Evolutionary conservation across 2,329 filamentous ascomycete species (phyloP).

Genomic region (Talaromyces amestolkiae): DNA sequence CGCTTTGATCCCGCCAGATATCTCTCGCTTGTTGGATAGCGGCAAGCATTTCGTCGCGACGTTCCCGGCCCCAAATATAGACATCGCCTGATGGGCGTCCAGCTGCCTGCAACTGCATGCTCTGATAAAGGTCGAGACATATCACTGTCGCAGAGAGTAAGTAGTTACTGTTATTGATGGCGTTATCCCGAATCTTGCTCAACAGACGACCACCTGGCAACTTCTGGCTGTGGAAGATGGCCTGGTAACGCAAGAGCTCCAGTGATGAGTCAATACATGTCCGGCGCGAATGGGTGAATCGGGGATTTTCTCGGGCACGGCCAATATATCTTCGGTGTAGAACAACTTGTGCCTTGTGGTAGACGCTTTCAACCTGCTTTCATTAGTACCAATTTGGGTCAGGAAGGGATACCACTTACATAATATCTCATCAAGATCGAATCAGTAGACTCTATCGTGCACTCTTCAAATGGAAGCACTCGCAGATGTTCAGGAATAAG

Average conservation of each 20-base stretch:
- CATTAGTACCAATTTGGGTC: slow-evolving; percentile 18
- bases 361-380: slow-evolving; percentile 67
- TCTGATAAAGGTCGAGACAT: slow-evolving; percentile 74
- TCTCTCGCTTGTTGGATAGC: slow-evolving; percentile 68
- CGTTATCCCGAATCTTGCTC: slow-evolving; percentile 73
- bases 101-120: slow-evolving; percentile 34
- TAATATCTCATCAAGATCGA: slow-evolving; percentile 79
- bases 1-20: slow-evolving; percentile 77
- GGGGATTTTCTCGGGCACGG: slow-evolving; percentile 71
- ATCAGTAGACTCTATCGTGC: slow-evolving; percentile 65
- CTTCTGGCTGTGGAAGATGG: slow-evolving; percentile 71
- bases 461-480: slow-evolving; percentile 70
- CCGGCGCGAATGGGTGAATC: slow-evolving; percentile 79
- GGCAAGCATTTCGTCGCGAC: slow-evolving; percentile 69
- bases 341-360: slow-evolving; percentile 83
- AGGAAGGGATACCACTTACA: slow-evolving; percentile 28
- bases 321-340: slow-evolving; percentile 84
- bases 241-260: slow-evolving; percentile 74
- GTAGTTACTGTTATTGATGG: slow-evolving; percentile 80
- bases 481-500: slow-evolving; percentile 77
- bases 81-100: slow-evolving; percentile 38
- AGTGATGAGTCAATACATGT: slow-evolving; percentile 84
- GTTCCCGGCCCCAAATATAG: slow-evolving; percentile 49
- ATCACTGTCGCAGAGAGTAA: slow-evolving; percentile 82
- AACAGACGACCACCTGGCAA: slow-evolving; percentile 69